phyloP scores from a whole-genome alignment of 163 green algal species.

The Chlamydomonas reinhardtii region DNA sequence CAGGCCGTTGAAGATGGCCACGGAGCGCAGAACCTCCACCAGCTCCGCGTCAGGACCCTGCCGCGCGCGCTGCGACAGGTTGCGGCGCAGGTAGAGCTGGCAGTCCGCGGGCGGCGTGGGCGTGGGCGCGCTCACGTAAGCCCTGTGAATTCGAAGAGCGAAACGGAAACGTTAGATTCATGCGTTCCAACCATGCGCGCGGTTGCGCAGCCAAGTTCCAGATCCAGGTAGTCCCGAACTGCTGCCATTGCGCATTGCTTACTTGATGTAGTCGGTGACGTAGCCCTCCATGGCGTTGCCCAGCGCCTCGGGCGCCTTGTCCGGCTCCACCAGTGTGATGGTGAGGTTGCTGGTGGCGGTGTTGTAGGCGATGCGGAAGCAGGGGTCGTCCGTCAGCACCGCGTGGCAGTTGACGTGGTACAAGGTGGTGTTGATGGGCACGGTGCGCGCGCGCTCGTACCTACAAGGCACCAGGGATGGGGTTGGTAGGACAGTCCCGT shows the following conservation, averaged over 20 bases:
- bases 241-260: too few species aligned
- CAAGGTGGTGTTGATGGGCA: conserved; percentile 68
- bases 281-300: conserved; percentile 51
- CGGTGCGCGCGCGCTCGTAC: conserved; percentile 83
- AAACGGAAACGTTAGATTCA: too few species aligned
- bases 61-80: conserved; percentile 47
- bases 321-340: conserved; percentile 62
- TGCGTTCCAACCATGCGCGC: too few species aligned
- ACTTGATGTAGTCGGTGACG: conserved; percentile 78
- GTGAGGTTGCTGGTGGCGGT: conserved; percentile 1
- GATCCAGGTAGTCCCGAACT: too few species aligned
- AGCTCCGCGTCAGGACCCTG: conserved; percentile 37
- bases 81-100: conserved; percentile 75
- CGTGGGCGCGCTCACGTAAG: conserved; percentile 57
- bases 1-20: conserved; percentile 87
- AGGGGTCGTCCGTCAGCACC: conserved; percentile 80
- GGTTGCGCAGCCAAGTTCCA: too few species aligned
- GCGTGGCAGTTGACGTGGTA: conserved; percentile 91
- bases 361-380: conserved; percentile 68
- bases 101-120: not conserved
- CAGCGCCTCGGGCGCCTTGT: conserved; percentile 63
- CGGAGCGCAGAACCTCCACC: conserved; percentile 49
- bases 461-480: not conserved
- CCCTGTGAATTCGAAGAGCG: conserved; percentile 3
- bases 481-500: not conserved